phyloP scores from a whole-genome alignment of 306 rosid species.

The Carpinus fangiana region DNA sequence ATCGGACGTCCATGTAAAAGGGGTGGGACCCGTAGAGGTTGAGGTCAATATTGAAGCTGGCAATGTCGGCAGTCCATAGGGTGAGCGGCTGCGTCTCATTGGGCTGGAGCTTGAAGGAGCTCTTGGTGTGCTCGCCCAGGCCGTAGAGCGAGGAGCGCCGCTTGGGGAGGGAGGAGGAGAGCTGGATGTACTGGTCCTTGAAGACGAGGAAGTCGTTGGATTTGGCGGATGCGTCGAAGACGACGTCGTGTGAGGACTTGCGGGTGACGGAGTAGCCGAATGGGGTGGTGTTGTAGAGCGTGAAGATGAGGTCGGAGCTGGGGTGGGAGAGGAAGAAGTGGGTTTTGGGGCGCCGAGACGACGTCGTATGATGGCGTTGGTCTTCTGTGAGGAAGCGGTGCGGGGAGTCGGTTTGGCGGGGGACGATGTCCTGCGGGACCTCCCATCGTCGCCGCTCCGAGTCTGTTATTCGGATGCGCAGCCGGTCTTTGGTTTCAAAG shows the following conservation, averaged over 20 bases:
- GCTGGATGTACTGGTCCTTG: conserved; percentile 74
- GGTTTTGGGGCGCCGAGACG: background rate
- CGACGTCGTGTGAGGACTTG: conserved; percentile 53
- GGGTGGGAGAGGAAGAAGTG: conserved; percentile 30
- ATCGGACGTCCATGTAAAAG: conserved; percentile 71
- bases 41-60: conserved; percentile 38
- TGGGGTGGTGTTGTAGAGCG: conserved; percentile 62
- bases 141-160: conserved; percentile 58
- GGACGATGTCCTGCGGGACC: conserved; percentile 55
- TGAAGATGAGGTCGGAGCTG: conserved; percentile 59
- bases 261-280: conserved; percentile 71
- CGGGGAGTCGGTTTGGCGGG: conserved; percentile 30
- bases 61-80: conserved; percentile 60
- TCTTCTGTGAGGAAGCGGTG: background rate
- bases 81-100: conserved; percentile 49
- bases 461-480: conserved; percentile 61
- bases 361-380: background rate
- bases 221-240: conserved; percentile 52
- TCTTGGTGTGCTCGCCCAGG: conserved; percentile 73
- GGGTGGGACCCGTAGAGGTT: conserved; percentile 93
- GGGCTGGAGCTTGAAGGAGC: conserved; percentile 54
- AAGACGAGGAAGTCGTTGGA: conserved; percentile 51
- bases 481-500: conserved; percentile 51
- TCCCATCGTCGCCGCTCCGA: conserved; percentile 66
- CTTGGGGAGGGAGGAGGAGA: conserved; percentile 64